A percentile compares a stretch with the other conserved stretches of the same genome.
Evolutionary conservation across 2,329 filamentous ascomycete genomes (phyloP).

Genomic region (Stachybotrys elegans): DNA sequence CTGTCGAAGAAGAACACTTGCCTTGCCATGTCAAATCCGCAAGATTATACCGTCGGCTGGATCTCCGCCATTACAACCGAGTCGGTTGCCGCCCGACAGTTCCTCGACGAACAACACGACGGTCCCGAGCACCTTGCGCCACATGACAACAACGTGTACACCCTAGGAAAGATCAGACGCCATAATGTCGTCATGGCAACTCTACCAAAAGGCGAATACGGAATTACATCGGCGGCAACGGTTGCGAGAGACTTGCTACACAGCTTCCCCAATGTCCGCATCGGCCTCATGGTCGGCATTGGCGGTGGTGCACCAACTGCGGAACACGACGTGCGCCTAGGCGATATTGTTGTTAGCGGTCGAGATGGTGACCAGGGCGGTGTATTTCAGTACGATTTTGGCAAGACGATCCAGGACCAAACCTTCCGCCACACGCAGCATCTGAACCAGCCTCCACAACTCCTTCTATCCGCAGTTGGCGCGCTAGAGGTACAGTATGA

Average conservation of each 20-base stretch:
- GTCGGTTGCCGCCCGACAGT: constrained; percentile 27
- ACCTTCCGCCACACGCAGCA: constrained; percentile 8
- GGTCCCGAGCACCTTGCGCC: constrained; percentile 7
- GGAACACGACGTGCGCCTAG: constrained; percentile 25
- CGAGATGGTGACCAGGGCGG: constrained; percentile 7
- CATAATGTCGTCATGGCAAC: constrained; percentile 30
- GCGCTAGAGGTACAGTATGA: constrained; percentile 2
- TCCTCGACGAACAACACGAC: constrained; percentile 34
- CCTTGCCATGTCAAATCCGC: constrained; percentile 7
- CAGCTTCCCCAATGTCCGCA: constrained; percentile 22
- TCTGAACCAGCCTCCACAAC: constrained; percentile 8
- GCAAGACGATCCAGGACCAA: constrained; percentile 12
- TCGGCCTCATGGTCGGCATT: constrained; percentile 28
- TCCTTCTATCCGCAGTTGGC: not conserved
- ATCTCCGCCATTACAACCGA: constrained; percentile 35
- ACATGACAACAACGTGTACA: constrained; percentile 24
- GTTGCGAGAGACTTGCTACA: constrained; percentile 21
- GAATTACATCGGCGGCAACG: constrained; percentile 15
- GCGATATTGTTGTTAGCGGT: constrained; percentile 16
- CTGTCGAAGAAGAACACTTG: not conserved
- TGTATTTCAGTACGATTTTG: constrained; percentile 19
- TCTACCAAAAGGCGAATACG: constrained; percentile 19
- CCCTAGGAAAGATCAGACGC: constrained; percentile 21
- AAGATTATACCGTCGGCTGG: constrained; percentile 35
- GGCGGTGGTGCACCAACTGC: constrained; percentile 28